Percentiles rank a stretch among this genome's conserved stretches.
These are phyloP conservation scores for Nephelium lappaceum DNA, from an alignment of 345 rosid genomes.

Conservation along the genomic window DNA sequence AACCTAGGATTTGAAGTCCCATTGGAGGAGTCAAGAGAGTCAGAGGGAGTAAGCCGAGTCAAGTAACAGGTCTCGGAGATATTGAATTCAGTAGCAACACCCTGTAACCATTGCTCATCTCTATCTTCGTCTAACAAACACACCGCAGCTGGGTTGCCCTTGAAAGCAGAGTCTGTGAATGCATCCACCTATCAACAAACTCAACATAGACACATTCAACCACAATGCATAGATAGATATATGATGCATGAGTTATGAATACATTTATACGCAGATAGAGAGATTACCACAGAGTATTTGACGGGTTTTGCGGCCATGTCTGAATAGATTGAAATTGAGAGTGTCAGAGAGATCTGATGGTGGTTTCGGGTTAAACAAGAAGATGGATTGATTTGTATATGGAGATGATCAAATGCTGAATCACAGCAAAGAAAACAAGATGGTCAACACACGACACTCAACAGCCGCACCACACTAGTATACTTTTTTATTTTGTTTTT, in stretches of 20 bases:
- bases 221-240: neutral
- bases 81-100: conserved; percentile 62
- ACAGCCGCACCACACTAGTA: too few relatives aligned
- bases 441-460: neutral
- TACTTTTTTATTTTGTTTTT: too few relatives aligned
- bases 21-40: neutral
- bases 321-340: neutral
- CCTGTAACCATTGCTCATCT: conserved; percentile 72
- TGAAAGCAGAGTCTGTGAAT: conserved; percentile 67
- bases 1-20: conserved; percentile 38
- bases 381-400: neutral
- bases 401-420: neutral
- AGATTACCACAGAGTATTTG: conserved; percentile 47
- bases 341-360: too few relatives aligned
- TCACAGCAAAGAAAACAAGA: neutral
- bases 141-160: conserved; percentile 87
- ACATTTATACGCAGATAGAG: neutral
- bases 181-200: conserved; percentile 57
- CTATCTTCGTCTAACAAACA: conserved; percentile 66
- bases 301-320: conserved; percentile 41
- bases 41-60: conserved; percentile 28
- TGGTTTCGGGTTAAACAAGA: neutral
- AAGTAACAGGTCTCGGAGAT: conserved; percentile 53
- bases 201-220: neutral
- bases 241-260: neutral